phyloP scores from a whole-genome alignment of 1,284 basidiomycete species.

The Moesziomyces sp. region DNA sequence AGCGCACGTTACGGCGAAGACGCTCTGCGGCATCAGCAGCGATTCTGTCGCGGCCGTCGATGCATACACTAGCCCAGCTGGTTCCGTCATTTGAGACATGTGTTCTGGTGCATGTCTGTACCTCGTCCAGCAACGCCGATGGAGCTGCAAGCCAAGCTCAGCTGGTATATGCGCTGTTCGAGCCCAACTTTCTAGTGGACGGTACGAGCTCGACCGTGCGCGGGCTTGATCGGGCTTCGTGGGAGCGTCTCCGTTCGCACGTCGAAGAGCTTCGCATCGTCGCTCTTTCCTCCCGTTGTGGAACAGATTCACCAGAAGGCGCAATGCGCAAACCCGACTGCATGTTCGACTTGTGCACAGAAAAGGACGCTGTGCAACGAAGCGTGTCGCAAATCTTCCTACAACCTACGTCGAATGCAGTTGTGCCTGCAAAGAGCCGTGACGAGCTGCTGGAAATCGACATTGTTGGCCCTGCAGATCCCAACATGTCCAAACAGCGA shows the following conservation, averaged over 20 bases:
- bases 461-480: slow-evolving; percentile 17
- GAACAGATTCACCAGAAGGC: not conserved
- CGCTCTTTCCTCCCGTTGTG: slow-evolving; percentile 15
- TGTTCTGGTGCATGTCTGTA: slow-evolving; percentile 36
- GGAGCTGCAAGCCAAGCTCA: not conserved
- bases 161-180: slow-evolving; percentile 44
- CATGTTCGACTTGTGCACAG: slow-evolving; percentile 29
- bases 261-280: slow-evolving; percentile 52
- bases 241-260: slow-evolving; percentile 41
- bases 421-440: slow-evolving; percentile 15
- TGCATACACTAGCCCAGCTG: slow-evolving; percentile 28
- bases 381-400: slow-evolving; percentile 18
- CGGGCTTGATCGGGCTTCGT: slow-evolving; percentile 35
- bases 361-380: slow-evolving; percentile 2
- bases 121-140: not conserved
- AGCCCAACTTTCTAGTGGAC: slow-evolving; percentile 50
- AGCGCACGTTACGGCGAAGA: slow-evolving; percentile 32
- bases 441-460: slow-evolving; percentile 39
- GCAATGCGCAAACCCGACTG: slow-evolving; percentile 20
- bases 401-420: slow-evolving; percentile 26
- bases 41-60: slow-evolving; percentile 41
- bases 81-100: slow-evolving; percentile 42
- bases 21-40: slow-evolving; percentile 46
- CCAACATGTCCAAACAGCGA: slow-evolving; percentile 2
- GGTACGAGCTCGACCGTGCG: slow-evolving; percentile 5